These are phyloP conservation scores for Candida sanyaensis DNA, from an alignment of 1,139 yeast species.

Conservation along the genomic window DNA sequence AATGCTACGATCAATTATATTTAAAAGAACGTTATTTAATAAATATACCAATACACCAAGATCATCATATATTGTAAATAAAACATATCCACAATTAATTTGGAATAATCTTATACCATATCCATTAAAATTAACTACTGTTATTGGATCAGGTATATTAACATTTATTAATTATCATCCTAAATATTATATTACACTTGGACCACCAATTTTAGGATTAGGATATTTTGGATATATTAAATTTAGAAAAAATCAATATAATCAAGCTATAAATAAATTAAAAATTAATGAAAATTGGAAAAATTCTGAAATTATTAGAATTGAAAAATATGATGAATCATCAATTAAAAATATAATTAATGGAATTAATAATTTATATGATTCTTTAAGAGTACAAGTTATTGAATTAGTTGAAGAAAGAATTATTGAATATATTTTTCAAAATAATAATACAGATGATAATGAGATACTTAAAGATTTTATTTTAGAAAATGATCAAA, in stretches of 20 bases:
- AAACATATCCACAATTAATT: conserved; percentile 23
- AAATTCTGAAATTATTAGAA: conserved; percentile 19
- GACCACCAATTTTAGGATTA: conserved; percentile 35
- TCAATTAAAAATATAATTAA: conserved; percentile 28
- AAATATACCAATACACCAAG: conserved; percentile 27
- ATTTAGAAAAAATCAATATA: conserved; percentile 19
- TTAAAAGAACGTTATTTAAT: conserved; percentile 4
- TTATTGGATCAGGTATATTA: conserved; percentile 27
- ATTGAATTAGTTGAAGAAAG: conserved; percentile 26
- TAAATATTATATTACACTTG: conserved; percentile 32
- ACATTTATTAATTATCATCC: conserved; percentile 41
- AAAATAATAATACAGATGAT: conserved; percentile 9
- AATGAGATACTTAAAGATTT: conserved; percentile 14
- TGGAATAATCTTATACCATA: conserved; percentile 33
- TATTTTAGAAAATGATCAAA: conserved; percentile 31
- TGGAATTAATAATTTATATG: conserved; percentile 44
- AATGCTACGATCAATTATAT: conserved; percentile 2
- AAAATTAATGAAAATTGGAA: conserved; percentile 1
- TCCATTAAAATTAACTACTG: conserved; percentile 30
- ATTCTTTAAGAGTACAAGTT: conserved; percentile 33
- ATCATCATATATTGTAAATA: conserved; percentile 31
- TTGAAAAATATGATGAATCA: conserved; percentile 37
- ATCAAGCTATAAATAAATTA: conserved; percentile 16
- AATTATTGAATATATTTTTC: conserved; percentile 23
- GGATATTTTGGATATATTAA: conserved; percentile 25